Base-by-base conservation (phyloP, 768 basidiomycete genomes). In the Amanita jacksonii region DNA sequence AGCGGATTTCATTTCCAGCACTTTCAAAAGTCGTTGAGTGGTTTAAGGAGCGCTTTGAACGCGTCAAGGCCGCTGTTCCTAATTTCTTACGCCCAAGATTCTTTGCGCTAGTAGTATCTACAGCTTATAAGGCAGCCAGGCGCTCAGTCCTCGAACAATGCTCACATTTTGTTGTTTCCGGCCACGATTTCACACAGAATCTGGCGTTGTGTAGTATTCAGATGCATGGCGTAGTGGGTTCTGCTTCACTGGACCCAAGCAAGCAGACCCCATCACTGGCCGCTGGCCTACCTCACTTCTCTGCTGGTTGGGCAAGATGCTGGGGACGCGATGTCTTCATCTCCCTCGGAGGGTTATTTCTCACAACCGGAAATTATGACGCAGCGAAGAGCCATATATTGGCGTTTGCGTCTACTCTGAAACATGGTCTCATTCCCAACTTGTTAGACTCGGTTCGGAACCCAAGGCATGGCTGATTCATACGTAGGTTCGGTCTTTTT, bases 251-350 rank as follows among this genome's bases (percentile, higher is more conserved):
- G 37, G 81, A 86, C 54, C 85, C 88, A 7, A 63, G 57, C 1
- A 72, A 73, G 51, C 59, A 73, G 1, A 81, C 79, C 1, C 81
- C 96, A 3, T 89, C 85, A 3, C 70, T 99, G 25, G 92, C 96
- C 8, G 96, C 96, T 19, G 96, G 96, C 15, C 67, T 98, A 22
- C 93, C 96, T 4, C 96, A 98, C 63, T 98, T 99, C 58, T 70
- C 88, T 1, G 67, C 84, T 6, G 81, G 83, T 4, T 99, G 96
- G 96, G 93, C 93, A 10, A 74, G 96, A 39, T 91, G 87, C 58
- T 99, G 96, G 96, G 96, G 96, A 2, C 78, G 96, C 16, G 86
- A 90, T 54, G 81, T 89, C 1, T 96, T 94, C 63, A 96, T 96
- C 57, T 94, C 91, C 2, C 64, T 96, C 15, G 79, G 90, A 46